Percentiles rank a stretch among this genome's conserved stretches.
Evolutionary conservation across 2,329 filamentous ascomycete species (phyloP).

Genomic region (Dactylonectria estremocensis): DNA sequence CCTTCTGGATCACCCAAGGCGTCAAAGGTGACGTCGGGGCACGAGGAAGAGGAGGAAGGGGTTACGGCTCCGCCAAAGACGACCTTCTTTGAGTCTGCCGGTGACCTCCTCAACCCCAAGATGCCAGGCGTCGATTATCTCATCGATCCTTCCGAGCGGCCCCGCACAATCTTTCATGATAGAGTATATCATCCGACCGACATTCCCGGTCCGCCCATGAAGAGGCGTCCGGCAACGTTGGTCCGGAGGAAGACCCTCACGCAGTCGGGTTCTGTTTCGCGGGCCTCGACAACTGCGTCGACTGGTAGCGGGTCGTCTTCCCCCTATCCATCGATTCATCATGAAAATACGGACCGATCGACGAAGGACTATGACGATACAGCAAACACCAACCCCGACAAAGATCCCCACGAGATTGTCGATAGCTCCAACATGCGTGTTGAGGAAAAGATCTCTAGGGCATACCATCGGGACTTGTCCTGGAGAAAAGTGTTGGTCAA

Average conservation of each 20-base stretch:
- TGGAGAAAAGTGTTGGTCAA: slow-evolving; percentile 98
- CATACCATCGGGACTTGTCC: slow-evolving; percentile 90
- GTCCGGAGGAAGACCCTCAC: slow-evolving; percentile 51
- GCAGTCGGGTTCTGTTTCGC: slow-evolving; percentile 42
- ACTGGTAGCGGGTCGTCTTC: slow-evolving; percentile 52
- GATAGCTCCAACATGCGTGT: slow-evolving; percentile 85
- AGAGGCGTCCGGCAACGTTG: slow-evolving; percentile 63
- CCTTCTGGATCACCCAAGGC: slow-evolving; percentile 35
- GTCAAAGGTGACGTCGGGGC: slow-evolving; percentile 65
- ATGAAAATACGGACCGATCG: slow-evolving; percentile 62
- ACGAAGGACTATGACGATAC: slow-evolving; percentile 69
- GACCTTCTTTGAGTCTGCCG: slow-evolving; percentile 94
- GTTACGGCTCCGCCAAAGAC: slow-evolving; percentile 86
- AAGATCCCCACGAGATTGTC: slow-evolving; percentile 56
- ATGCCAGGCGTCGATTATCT: slow-evolving; percentile 87
- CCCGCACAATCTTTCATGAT: slow-evolving; percentile 96
- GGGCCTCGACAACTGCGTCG: slow-evolving; percentile 42
- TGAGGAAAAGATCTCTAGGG: slow-evolving; percentile 97
- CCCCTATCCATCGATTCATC: slow-evolving; percentile 53
- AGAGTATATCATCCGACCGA: slow-evolving; percentile 94
- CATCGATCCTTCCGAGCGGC: slow-evolving; percentile 84
- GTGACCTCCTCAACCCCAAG: slow-evolving; percentile 92
- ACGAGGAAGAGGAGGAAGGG: slow-evolving; percentile 62
- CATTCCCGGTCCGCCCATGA: slow-evolving; percentile 85
- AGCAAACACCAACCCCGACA: slow-evolving; percentile 62